phyloP scores from a whole-genome alignment of 371 early-diverging fungal genomes.

The Mucor indicus region DNA sequence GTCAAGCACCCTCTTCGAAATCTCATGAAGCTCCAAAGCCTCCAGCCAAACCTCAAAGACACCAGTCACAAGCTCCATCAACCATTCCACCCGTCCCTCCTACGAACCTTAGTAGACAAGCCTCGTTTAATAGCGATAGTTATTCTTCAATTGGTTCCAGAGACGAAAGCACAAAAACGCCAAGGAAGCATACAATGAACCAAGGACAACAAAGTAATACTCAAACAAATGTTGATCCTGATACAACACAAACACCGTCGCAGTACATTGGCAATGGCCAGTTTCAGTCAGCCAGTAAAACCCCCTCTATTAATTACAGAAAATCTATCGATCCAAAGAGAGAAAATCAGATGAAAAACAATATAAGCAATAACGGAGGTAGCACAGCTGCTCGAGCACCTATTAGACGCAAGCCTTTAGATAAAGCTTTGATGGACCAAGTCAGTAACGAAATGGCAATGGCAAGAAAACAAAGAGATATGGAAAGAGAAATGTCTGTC shows the following conservation, averaged over 20 bases:
- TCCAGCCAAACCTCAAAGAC: constrained; percentile 2
- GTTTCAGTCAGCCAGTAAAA: background rate
- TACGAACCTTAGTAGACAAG: background rate
- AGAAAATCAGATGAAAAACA: background rate
- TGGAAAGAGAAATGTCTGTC: background rate
- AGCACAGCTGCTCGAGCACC: constrained; percentile 21
- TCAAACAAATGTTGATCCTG: background rate
- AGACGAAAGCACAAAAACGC: background rate
- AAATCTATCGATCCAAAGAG: background rate
- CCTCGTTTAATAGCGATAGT: too few relatives aligned
- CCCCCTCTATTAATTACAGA: too few relatives aligned
- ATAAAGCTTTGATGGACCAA: constrained; percentile 20
- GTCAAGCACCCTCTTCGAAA: background rate
- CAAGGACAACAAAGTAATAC: background rate
- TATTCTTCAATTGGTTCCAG: too few relatives aligned
- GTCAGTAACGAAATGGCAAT: constrained; percentile 10
- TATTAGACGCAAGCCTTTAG: constrained; percentile 35
- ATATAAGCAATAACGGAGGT: constrained; percentile 14
- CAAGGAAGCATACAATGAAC: background rate
- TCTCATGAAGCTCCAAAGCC: background rate
- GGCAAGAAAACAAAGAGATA: constrained; percentile 3
- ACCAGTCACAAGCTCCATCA: background rate
- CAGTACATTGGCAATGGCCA: background rate
- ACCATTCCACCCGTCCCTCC: background rate
- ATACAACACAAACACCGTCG: background rate